A percentile compares a stretch with the other conserved stretches of the same genome.
These are phyloP conservation scores for Exserohilum turcica DNA, from an alignment of 2,329 filamentous ascomycete genomes.

Conservation along the genomic window DNA sequence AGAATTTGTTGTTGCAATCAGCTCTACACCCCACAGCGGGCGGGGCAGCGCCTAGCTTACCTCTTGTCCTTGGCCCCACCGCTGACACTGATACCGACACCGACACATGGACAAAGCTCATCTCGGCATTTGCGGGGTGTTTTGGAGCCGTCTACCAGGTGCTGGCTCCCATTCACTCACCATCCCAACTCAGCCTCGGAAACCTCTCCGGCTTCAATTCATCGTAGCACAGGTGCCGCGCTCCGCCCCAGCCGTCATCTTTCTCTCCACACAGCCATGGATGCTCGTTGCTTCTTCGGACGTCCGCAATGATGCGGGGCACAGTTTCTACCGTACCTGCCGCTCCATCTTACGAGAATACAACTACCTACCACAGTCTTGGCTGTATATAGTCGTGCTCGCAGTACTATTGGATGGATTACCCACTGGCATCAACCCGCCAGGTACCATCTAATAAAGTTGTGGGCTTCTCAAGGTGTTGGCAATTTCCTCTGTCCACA, in stretches of 20 bases:
- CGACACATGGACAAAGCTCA: neutral
- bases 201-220: too few relatives aligned
- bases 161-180: too few relatives aligned
- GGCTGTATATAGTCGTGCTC: too few relatives aligned
- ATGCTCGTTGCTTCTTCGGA: conserved; percentile 54
- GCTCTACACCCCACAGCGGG: conserved; percentile 7
- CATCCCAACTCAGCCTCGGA: too few relatives aligned
- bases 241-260: too few relatives aligned
- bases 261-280: conserved; percentile 49
- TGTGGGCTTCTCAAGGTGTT: too few relatives aligned
- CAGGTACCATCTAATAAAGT: too few relatives aligned
- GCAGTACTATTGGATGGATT: too few relatives aligned
- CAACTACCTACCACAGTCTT: too few relatives aligned
- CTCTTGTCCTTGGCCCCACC: conserved; percentile 9
- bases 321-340: conserved; percentile 58
- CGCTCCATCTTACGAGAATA: conserved; percentile 54
- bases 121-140: conserved; percentile 2
- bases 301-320: conserved; percentile 66
- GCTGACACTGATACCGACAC: neutral
- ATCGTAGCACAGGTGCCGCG: too few relatives aligned
- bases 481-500: too few relatives aligned
- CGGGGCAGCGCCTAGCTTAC: conserved; percentile 5
- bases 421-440: too few relatives aligned
- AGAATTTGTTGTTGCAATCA: conserved; percentile 1
- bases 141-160: neutral